phyloP scores from a whole-genome alignment of 768 basidiomycete species.

The Auricularia cornea region DNA sequence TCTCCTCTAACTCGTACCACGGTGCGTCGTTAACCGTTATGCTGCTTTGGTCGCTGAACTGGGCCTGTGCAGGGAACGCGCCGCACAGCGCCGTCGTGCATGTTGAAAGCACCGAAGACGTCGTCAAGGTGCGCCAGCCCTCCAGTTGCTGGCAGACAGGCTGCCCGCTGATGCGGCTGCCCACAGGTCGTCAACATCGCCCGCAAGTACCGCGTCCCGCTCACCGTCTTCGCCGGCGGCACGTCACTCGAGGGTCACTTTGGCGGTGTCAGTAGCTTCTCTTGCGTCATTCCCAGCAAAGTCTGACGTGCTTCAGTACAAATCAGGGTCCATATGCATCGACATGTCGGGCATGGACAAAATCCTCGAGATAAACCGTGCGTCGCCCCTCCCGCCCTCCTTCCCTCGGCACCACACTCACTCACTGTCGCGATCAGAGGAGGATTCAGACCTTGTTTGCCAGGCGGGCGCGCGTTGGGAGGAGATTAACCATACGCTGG shows the following conservation, averaged over 20 bases:
- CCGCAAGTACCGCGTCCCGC: slow-evolving; percentile 61
- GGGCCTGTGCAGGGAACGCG: slow-evolving; percentile 3
- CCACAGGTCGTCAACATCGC: slow-evolving; percentile 59
- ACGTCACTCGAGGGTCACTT: slow-evolving; percentile 87
- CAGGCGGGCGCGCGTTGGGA: slow-evolving; percentile 76
- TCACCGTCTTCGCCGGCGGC: slow-evolving; percentile 76
- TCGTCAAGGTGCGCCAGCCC: slow-evolving; percentile 38
- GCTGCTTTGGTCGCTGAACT: not conserved
- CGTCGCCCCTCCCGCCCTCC: slow-evolving; percentile 18
- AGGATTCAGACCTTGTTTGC: slow-evolving; percentile 65
- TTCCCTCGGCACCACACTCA: too few relatives aligned
- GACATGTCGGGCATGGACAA: slow-evolving; percentile 61
- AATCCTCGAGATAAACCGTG: slow-evolving; percentile 49
- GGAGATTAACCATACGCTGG: slow-evolving; percentile 62
- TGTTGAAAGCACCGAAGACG: slow-evolving; percentile 66
- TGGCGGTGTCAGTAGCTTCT: slow-evolving; percentile 44
- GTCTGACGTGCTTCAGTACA: slow-evolving; percentile 19
- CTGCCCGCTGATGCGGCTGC: not conserved
- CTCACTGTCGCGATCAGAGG: slow-evolving; percentile 40
- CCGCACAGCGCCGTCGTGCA: slow-evolving; percentile 40
- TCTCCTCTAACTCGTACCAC: slow-evolving; percentile 53
- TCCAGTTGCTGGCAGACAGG: not conserved
- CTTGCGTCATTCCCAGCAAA: not conserved
- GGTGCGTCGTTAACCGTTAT: not conserved
- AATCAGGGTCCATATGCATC: slow-evolving; percentile 56